Evolutionary conservation across 129 eudicot species (phyloP), one percentile per base, ranked within the genome.

Genomic region (Flaveria ramosissima): DNA sequence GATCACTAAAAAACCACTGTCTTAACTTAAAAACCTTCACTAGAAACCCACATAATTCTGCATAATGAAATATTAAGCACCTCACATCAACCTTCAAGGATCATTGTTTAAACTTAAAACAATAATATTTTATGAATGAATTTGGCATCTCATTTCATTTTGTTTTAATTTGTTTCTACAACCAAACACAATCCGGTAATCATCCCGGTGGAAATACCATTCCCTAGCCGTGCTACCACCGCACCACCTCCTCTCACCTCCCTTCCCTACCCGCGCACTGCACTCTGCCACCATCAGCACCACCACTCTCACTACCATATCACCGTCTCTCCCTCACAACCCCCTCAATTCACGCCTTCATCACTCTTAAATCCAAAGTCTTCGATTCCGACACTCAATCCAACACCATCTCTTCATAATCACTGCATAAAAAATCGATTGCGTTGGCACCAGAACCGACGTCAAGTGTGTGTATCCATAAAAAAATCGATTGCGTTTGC

Each of bases 401-500:
- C 9, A 69, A 75, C 6, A 47, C 74, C 10, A 36, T 70, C 6
- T 9, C 67, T 50, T 32, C 85, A 68, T 68, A 75, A 57, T 52
- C 85, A 45, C 13, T 3, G 42, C 48, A 62, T 71, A 75, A 0
- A 85, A 86, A 68, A 26, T 85, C n/a, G 96, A 92, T 2, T 92
- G 97, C 46, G 83, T 92, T 95, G 32, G 32, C 32, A 27, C 32
- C 4, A 4, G 0, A 27, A 27, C 32, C 4, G 4, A 3, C 32
- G 32, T 27, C 32, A 2, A 27, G 4, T 27, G 32, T 4, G 32
- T 27, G 32, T 27, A 27, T 27, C 32, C 4, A 27, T 27, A 3
- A 1, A 1, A 85, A 86, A 68, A 26, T 85, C 14, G 67, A 87
- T 91, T 52, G 92, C 85, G 55, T 95, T 87, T 59, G 96, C 97